Evolutionary conservation across 2,329 filamentous ascomycete species (phyloP).

Genomic region (Calonectria ilicicola): DNA sequence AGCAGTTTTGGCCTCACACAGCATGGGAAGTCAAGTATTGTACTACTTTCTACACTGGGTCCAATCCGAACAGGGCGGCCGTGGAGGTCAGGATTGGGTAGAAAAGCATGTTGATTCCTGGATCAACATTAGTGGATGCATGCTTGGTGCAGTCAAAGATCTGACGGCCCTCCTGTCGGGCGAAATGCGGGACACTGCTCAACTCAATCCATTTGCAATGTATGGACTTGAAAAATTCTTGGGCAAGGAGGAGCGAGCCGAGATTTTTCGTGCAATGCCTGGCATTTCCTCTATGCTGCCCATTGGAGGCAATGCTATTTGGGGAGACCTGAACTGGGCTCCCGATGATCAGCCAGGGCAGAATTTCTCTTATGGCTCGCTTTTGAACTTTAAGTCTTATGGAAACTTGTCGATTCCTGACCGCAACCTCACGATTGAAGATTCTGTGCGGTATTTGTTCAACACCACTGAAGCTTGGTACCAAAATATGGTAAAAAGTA

Average conservation of each 20-base stretch:
- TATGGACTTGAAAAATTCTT: constrained; percentile 97
- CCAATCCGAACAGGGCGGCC: constrained; percentile 80
- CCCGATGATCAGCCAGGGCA: constrained; percentile 87
- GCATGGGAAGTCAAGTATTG: constrained; percentile 96
- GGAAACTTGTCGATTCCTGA: constrained; percentile 73
- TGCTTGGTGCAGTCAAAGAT: constrained; percentile 94
- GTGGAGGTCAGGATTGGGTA: constrained; percentile 89
- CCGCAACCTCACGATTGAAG: constrained; percentile 83
- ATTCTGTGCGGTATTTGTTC: constrained; percentile 83
- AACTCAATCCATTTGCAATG: constrained; percentile 95
- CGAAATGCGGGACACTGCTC: constrained; percentile 98
- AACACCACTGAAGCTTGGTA: constrained; percentile 90
- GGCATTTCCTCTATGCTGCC: constrained; percentile 97
- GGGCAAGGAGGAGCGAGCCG: constrained; percentile 87
- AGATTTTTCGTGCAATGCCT: constrained; percentile 97
- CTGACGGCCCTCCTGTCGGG: constrained; percentile 91
- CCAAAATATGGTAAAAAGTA: constrained; percentile 74
- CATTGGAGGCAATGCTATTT: constrained; percentile 92
- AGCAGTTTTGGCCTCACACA: constrained; percentile 89
- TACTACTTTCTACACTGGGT: constrained; percentile 89
- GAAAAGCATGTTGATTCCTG: constrained; percentile 91
- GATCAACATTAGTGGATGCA: constrained; percentile 98
- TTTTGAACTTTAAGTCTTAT: constrained; percentile 83
- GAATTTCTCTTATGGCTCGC: constrained; percentile 79
- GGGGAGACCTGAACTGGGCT: constrained; percentile 89